Percentiles rank a stretch among this genome's conserved stretches.
Evolutionary conservation across 495 filamentous ascomycete genomes (phyloP).

Genomic region (Penicillium chermesinum): DNA sequence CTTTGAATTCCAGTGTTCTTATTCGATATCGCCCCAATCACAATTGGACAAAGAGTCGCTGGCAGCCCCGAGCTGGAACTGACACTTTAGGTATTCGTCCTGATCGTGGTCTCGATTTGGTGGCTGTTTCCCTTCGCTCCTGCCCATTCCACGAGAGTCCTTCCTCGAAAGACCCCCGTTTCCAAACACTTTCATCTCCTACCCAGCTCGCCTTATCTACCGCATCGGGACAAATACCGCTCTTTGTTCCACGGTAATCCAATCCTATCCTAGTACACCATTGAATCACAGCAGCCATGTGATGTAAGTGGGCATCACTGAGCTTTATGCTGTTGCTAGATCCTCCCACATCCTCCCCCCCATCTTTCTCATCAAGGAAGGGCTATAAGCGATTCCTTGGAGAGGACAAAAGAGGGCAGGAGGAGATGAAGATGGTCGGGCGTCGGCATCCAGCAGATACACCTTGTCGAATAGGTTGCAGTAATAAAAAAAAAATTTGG

Average conservation of each 20-base stretch:
- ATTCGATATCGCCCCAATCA: background rate
- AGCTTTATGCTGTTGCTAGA: slow-evolving; percentile 6
- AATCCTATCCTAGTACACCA: slow-evolving; percentile 11
- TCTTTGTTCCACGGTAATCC: slow-evolving; percentile 8
- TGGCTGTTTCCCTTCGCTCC: background rate
- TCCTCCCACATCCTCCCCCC: slow-evolving; percentile 14
- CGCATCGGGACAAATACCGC: background rate
- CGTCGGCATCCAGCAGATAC: too few relatives aligned
- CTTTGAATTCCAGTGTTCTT: background rate
- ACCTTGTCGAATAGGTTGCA: too few relatives aligned
- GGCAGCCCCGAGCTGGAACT: background rate
- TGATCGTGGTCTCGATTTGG: slow-evolving; percentile 2
- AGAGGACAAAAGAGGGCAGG: slow-evolving; percentile 25
- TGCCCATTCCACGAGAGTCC: background rate
- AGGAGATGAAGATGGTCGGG: background rate
- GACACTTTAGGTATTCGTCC: slow-evolving; percentile 1
- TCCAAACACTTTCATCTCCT: too few relatives aligned
- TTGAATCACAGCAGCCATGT: slow-evolving; percentile 2
- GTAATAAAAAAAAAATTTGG: too few relatives aligned
- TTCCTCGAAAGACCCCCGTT: background rate
- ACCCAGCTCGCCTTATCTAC: background rate
- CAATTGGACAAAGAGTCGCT: background rate
- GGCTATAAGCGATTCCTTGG: slow-evolving; percentile 42
- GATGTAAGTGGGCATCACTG: background rate
- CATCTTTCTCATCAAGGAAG: slow-evolving; percentile 39